Base-by-base conservation (phyloP, 1,139 yeast species). In the Blastobotrys serpentis region DNA sequence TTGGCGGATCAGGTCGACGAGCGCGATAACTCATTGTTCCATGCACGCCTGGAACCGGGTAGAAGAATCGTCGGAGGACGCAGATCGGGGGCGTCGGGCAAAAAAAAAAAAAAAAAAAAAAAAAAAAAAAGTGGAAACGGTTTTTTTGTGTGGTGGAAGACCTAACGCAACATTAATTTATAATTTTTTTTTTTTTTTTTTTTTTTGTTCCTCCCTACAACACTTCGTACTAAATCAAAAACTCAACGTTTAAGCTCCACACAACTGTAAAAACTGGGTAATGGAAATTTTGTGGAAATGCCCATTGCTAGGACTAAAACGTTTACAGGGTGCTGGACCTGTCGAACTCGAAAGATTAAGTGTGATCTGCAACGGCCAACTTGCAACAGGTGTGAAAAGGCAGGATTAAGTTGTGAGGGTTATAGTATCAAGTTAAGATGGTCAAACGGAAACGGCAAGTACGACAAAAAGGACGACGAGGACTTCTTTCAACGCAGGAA, bases 341-440 rank as follows among this genome's bases (percentile, higher is more conserved):
- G 86, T 54, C 68, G 86, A 25, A 64, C 76, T 14, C 63, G 86
- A 16, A 79, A 81, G 59, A 77, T 81, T 51, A 79, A 78, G 50
- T 81, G 86, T 62, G 85, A 81, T 60, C 64, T 77, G 45, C 68
- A 71, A 13, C 71, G 71, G 51, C 86, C 86, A 0, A 57, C 66
- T 4, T 81, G 86, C 61, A 57, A 62, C 29, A 68, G 80, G 45
- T 81, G 86, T 56, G 70, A 67, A 49, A 76, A 74, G 56, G 73
- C 81, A 1, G 81, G 83, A 0, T 62, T 84, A 19, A 70, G 73
- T 3, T 88, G 96, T 62, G 88, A 85, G 26, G 96, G 96, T 0
- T 88, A 87, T 60, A 87, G 81, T 52, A 83, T 88, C 54, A 86
- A 84, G 54, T 75, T 88, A 22, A 72, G 89, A 54, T 88, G 96